phyloP scores from a whole-genome alignment of 2,329 filamentous ascomycete species.

The Uncinocarpus reesii region DNA sequence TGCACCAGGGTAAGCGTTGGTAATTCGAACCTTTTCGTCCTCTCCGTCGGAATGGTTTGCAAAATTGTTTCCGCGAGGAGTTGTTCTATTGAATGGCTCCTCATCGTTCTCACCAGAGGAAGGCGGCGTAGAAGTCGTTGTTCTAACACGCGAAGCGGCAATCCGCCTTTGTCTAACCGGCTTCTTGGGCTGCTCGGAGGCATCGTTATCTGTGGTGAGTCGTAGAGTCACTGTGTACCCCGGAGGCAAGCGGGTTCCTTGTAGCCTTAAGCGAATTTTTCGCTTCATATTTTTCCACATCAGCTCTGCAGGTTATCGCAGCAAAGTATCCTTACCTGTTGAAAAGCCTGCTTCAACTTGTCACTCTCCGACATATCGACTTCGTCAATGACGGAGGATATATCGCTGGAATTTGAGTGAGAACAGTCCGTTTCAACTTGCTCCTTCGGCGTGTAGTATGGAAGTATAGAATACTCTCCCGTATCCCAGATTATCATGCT shows the following conservation, averaged over 20 bases:
- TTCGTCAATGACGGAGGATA: neutral
- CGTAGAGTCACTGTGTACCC: slow-evolving; percentile 47
- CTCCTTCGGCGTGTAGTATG: slow-evolving; percentile 28
- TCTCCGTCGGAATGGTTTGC: slow-evolving; percentile 24
- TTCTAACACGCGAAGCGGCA: slow-evolving; percentile 7
- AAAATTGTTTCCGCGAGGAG: neutral
- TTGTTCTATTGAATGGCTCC: neutral
- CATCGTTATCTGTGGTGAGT: slow-evolving; percentile 40
- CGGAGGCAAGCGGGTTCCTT: slow-evolving; percentile 45
- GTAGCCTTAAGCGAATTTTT: slow-evolving; percentile 48
- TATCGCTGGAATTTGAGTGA: slow-evolving; percentile 10
- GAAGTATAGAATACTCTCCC: slow-evolving; percentile 48
- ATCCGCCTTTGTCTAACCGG: neutral
- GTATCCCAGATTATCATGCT: slow-evolving; percentile 55
- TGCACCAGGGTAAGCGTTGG: slow-evolving; percentile 58
- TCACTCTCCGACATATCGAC: slow-evolving; percentile 24
- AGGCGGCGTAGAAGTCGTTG: slow-evolving; percentile 16
- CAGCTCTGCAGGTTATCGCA: neutral
- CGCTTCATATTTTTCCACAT: slow-evolving; percentile 27
- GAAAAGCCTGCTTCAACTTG: slow-evolving; percentile 45
- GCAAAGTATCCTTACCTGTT: slow-evolving; percentile 25
- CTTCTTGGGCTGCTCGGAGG: slow-evolving; percentile 21
- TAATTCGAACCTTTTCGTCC: slow-evolving; percentile 46
- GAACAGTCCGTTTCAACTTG: slow-evolving; percentile 30
- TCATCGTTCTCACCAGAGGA: slow-evolving; percentile 13